Base-by-base conservation (phyloP, 139 green algal species). In the Chlamydomonas sp. region DNA sequence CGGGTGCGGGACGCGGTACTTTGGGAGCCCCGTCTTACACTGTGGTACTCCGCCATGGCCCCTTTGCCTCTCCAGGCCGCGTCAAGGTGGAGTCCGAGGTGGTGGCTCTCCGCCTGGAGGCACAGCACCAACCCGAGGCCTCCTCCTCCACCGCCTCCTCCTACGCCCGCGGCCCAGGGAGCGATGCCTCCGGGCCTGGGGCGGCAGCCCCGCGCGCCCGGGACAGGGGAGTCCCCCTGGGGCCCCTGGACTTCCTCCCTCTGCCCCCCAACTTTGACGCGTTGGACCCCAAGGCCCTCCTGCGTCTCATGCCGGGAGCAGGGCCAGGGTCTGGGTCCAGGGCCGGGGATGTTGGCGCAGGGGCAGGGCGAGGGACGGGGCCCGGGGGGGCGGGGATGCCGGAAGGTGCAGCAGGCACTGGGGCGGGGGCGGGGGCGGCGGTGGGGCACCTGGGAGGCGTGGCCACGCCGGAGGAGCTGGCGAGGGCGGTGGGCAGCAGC, bases 401-500 rank as follows among this genome's bases (percentile, higher is more conserved):
- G 16, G 77, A 58, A 17, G 85, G 12, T n/a, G n/a, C 20, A 49
- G 18, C 16, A 20, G 66, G 63, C 60, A 10, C 67, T 62, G 82
- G 18, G 17, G 59, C n/a, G 61, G 83, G 61, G 63, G 76, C 49
- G 57, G 77, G 17, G 0, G 77, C 63, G 2, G 74, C 59, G 58
- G 18, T n/a, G 2, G n/a, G 60, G 74, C 17, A 18, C 15, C 14
- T 18, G 62, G 15, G 85, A 31, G 20, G 82, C 3, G 71, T 79
- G 60, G 63, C 61, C 20, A 79, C 5, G 3, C 60, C 71, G 3
- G 86, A 88, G 60, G 74, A 86, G 72, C 85, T 92, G 72, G 78
- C 85, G 62, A 57, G 77, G 63, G 82, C 83, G 62, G 62, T 90
- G 74, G 83, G 78, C 18, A 88, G 87, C 57, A 90, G 88, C 85